Evolutionary conservation across 2,329 filamentous ascomycete species (phyloP).

Genomic region (Aspergillus hortae): DNA sequence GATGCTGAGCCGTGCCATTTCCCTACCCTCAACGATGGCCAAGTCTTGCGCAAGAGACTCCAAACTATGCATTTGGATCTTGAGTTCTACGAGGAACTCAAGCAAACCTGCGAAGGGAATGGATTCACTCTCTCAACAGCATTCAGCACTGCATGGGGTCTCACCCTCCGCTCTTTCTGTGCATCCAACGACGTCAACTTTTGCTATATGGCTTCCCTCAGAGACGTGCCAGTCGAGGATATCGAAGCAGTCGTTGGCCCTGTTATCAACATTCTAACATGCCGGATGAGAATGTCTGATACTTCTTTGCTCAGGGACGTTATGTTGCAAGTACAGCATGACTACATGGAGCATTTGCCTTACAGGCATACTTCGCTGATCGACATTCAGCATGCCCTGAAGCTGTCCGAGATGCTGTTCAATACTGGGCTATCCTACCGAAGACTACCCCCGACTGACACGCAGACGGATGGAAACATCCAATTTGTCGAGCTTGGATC

Average conservation of each 20-base stretch:
- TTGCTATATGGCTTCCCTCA: slow-evolving; percentile 42
- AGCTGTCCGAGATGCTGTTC: slow-evolving; percentile 40
- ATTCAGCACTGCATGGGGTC: slow-evolving; percentile 70
- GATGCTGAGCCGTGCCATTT: slow-evolving; percentile 35
- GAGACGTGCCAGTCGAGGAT: slow-evolving; percentile 39
- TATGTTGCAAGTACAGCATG: slow-evolving; percentile 42
- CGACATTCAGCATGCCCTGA: slow-evolving; percentile 46
- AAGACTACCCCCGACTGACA: slow-evolving; percentile 33
- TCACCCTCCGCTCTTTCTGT: slow-evolving; percentile 57
- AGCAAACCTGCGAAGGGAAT: slow-evolving; percentile 38
- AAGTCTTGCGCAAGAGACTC: slow-evolving; percentile 20
- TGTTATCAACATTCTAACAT: slow-evolving; percentile 46
- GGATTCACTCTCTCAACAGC: slow-evolving; percentile 49
- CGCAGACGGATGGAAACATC: slow-evolving; percentile 24
- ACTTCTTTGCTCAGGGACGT: slow-evolving; percentile 33
- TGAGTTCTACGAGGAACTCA: slow-evolving; percentile 27
- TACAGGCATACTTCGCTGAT: slow-evolving; percentile 44
- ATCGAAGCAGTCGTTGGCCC: slow-evolving; percentile 46
- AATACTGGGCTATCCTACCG: slow-evolving; percentile 50
- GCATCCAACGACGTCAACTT: slow-evolving; percentile 67
- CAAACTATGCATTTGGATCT: slow-evolving; percentile 30
- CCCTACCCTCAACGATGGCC: slow-evolving; percentile 31
- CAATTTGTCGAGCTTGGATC: slow-evolving; percentile 37
- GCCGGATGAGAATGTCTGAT: slow-evolving; percentile 38
- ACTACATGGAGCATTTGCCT: slow-evolving; percentile 45